These are phyloP conservation scores for Thraustochytrium striatum DNA, from an alignment of 352 stramenopile genomes.

Conservation along the genomic window DNA sequence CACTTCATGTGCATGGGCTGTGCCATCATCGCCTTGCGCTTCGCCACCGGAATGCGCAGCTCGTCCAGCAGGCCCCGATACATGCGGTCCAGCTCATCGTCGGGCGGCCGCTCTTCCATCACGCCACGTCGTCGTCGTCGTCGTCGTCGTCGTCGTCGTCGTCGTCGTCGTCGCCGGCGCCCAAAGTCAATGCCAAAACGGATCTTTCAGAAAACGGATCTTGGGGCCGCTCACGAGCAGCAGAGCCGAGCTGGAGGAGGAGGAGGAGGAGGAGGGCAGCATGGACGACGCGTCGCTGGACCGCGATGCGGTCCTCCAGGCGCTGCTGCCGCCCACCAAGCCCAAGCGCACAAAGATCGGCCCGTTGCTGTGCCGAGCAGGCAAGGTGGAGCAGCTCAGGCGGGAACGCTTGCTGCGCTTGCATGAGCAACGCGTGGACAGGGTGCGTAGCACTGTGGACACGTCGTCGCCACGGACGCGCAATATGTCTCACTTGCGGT, in stretches of 20 bases:
- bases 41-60: conserved; percentile 27
- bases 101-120: conserved; percentile 27
- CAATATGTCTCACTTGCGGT: background rate
- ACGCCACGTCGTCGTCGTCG: no score
- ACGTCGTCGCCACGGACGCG: background rate
- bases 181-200: no score
- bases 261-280: no score
- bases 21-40: conserved; percentile 19
- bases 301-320: no score
- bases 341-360: background rate
- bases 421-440: conserved; percentile 1
- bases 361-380: background rate
- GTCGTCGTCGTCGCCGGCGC: background rate
- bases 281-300: no score
- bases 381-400: background rate
- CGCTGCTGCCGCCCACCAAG: no score
- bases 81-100: conserved; percentile 40
- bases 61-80: conserved; percentile 36
- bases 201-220: no score
- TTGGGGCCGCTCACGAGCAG: no score
- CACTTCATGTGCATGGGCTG: conserved; percentile 49
- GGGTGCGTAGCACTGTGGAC: background rate
- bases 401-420: background rate
- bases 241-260: no score
- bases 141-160: background rate